A percentile compares a stretch with the other conserved stretches of the same genome.
These are phyloP conservation scores for Benincasa hispida DNA, from an alignment of 306 rosid genomes.

Conservation along the genomic window DNA sequence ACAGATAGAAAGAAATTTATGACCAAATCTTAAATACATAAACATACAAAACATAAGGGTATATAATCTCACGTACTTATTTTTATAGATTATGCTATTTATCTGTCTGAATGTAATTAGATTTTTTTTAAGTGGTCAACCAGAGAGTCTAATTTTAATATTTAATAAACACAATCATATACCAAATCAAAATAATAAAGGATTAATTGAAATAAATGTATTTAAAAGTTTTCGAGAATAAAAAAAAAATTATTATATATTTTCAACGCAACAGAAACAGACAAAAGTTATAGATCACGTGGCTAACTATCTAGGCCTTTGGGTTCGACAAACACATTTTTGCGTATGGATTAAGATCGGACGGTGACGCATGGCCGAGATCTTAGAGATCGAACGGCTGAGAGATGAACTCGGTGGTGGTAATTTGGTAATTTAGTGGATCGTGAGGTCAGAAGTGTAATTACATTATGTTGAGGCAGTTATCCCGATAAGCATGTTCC, in stretches of 20 bases:
- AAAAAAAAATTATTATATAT: background rate
- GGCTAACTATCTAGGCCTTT: background rate
- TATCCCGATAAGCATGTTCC: constrained; percentile 26
- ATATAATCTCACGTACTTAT: background rate
- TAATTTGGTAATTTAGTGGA: background rate
- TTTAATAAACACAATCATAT: background rate
- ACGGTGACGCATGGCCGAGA: background rate
- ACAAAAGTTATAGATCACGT: background rate
- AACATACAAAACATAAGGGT: background rate
- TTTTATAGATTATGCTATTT: background rate
- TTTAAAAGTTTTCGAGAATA: no score
- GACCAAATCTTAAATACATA: background rate
- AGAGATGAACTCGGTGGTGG: background rate
- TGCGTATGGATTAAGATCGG: background rate
- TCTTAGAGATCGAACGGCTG: background rate
- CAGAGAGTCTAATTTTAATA: background rate
- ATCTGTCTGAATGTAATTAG: background rate
- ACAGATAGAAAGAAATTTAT: background rate
- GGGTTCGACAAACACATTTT: background rate
- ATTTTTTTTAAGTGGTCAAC: background rate
- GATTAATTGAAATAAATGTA: background rate
- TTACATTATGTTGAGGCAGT: constrained; percentile 11
- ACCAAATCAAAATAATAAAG: background rate
- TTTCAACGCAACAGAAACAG: background rate
- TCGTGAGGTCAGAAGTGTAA: background rate